Evolutionary conservation across 768 basidiomycete genomes (phyloP).

Genomic region (Lactarius tabidus): DNA sequence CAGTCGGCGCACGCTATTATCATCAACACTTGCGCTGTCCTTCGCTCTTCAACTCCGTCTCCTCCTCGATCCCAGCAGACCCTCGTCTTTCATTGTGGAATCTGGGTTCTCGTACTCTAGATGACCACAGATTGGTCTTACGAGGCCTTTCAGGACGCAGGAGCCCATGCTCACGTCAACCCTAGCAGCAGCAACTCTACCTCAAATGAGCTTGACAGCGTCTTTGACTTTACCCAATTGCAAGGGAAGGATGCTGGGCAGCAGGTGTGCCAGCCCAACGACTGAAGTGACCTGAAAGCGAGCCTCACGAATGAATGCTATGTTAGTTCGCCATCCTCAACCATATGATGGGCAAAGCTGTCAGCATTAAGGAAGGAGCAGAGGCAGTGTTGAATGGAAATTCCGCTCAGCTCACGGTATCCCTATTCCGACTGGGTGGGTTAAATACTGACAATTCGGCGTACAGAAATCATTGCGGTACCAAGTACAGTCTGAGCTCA

Average conservation of each 20-base stretch:
- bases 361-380: slow-evolving; percentile 26
- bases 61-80: background rate
- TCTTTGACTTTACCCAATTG: slow-evolving; percentile 22
- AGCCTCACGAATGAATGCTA: background rate
- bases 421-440: background rate
- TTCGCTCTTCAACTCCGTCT: background rate
- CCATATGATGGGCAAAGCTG: slow-evolving; percentile 24
- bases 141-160: slow-evolving; percentile 19
- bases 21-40: background rate
- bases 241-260: slow-evolving; percentile 24
- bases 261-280: slow-evolving; percentile 10
- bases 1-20: background rate
- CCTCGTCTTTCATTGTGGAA: background rate
- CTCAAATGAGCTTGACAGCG: slow-evolving; percentile 8
- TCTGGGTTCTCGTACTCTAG: background rate
- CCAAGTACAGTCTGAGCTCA: slow-evolving; percentile 25
- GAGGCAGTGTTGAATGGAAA: slow-evolving; percentile 20
- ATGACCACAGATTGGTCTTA: slow-evolving; percentile 13
- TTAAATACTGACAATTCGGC: background rate
- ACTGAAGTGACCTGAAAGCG: background rate
- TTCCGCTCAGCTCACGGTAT: slow-evolving; percentile 20
- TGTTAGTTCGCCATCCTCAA: slow-evolving; percentile 19
- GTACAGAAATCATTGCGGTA: slow-evolving; percentile 19
- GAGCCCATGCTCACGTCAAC: background rate
- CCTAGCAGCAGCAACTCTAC: background rate